These are phyloP conservation scores for Triticum urartu DNA, from an alignment of 176 grass and related monocot genomes.

Conservation along the genomic window DNA sequence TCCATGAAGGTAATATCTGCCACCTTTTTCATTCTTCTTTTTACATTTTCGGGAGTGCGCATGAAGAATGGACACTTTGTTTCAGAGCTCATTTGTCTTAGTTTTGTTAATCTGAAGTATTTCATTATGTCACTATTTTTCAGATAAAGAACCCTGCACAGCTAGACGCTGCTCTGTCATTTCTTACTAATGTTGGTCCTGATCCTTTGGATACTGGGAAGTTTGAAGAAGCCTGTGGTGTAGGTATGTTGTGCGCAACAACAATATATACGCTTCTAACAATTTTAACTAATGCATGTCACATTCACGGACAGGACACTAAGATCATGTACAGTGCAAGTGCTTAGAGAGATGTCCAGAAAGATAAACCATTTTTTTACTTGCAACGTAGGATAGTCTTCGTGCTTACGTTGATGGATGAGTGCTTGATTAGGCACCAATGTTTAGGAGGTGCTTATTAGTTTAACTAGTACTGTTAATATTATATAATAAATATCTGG, in stretches of 20 bases:
- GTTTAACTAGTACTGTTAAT: no score
- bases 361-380: no score
- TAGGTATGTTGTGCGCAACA: conserved; percentile 51
- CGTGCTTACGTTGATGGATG: no score
- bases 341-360: no score
- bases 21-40: background rate
- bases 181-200: conserved; percentile 61
- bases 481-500: no score
- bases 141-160: conserved; percentile 90
- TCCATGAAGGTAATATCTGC: conserved; percentile 53
- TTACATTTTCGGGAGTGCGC: background rate
- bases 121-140: background rate
- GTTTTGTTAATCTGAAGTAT: background rate
- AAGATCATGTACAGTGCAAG: background rate
- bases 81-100: background rate
- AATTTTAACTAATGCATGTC: conserved; percentile 5
- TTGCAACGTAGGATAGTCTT: no score
- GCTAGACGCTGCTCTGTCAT: conserved; percentile 75
- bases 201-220: conserved; percentile 63
- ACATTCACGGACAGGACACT: background rate
- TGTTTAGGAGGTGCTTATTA: no score
- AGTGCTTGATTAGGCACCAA: no score
- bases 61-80: background rate
- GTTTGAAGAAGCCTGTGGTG: conserved; percentile 91
- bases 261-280: conserved; percentile 8